Conservation (phyloP, 23 red algal species). For the Gracilaria gracilis region DNA sequence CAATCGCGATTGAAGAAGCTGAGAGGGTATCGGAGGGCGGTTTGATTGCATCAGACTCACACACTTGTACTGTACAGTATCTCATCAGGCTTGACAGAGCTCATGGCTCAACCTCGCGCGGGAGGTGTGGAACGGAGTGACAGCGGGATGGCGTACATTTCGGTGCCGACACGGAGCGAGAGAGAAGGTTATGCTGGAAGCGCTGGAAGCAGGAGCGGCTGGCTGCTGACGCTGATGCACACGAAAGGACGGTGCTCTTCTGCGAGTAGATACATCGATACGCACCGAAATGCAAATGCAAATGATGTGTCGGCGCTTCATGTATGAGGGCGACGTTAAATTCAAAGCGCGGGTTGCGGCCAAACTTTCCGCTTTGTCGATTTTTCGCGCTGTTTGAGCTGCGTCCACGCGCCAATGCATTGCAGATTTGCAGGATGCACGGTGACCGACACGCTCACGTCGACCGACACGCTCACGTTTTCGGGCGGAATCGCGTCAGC, state of each 20-base stretch:
- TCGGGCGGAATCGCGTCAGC: too few species aligned
- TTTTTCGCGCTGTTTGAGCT: not conserved
- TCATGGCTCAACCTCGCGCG: too few species aligned
- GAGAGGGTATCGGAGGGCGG: too few species aligned
- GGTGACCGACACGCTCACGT: not conserved
- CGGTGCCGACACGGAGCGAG: not conserved
- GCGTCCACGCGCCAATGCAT: not conserved
- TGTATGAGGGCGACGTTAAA: not conserved
- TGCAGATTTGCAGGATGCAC: slow-evolving; percentile 9
- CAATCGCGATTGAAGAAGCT: too few species aligned
- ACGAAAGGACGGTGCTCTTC: not conserved
- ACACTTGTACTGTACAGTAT: too few species aligned
- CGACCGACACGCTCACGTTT: too few species aligned
- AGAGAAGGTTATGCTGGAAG: too few species aligned
- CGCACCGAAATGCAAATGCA: not conserved
- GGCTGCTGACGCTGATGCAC: too few species aligned
- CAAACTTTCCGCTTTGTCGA: not conserved
- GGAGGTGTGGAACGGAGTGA: too few species aligned
- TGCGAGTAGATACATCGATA: not conserved
- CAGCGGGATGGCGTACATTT: not conserved
- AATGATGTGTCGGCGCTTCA: not conserved
- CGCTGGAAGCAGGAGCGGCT: not conserved
- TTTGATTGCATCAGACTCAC: too few species aligned
- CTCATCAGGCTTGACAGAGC: too few species aligned
- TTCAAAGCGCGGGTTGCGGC: not conserved